A percentile compares a stretch with the other conserved stretches of the same genome.
These are phyloP conservation scores for Naganishia sp. DNA, from an alignment of 1,284 basidiomycete genomes.

Conservation along the genomic window DNA sequence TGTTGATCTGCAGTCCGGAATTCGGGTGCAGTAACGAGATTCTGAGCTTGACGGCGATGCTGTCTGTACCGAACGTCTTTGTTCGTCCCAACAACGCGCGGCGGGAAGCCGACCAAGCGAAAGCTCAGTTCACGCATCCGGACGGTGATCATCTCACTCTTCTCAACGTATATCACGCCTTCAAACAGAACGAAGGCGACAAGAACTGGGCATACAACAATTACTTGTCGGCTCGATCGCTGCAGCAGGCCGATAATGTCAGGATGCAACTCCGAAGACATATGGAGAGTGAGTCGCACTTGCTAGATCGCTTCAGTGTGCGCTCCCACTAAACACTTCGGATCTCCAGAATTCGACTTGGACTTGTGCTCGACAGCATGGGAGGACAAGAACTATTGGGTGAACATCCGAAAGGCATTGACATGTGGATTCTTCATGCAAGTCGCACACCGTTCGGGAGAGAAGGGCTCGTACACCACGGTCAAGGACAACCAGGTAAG, in stretches of 20 bases:
- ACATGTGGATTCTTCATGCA: slow-evolving; percentile 99
- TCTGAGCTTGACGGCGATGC: slow-evolving; percentile 91
- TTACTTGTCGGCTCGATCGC: slow-evolving; percentile 80
- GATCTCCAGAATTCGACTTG: slow-evolving; percentile 62
- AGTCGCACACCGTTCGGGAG: slow-evolving; percentile 92
- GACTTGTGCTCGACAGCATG: slow-evolving; percentile 71
- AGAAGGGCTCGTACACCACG: slow-evolving; percentile 80
- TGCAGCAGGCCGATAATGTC: slow-evolving; percentile 94
- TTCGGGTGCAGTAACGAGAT: slow-evolving; percentile 97
- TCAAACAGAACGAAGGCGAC: slow-evolving; percentile 73
- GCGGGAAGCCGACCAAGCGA: slow-evolving; percentile 89
- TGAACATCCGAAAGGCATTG: slow-evolving; percentile 78
- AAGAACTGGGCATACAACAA: slow-evolving; percentile 92
- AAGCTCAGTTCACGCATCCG: slow-evolving; percentile 83
- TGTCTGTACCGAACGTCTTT: slow-evolving; percentile 94
- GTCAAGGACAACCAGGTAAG: slow-evolving; percentile 89
- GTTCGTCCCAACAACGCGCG: slow-evolving; percentile 83
- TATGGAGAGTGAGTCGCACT: slow-evolving; percentile 72
- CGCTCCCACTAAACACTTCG: not conserved
- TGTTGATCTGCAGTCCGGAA: slow-evolving; percentile 90
- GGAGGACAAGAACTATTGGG: slow-evolving; percentile 77
- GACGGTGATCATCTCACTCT: slow-evolving; percentile 95
- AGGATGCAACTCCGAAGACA: slow-evolving; percentile 82
- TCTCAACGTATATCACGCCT: slow-evolving; percentile 94
- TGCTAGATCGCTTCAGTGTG: not conserved